phyloP scores from a whole-genome alignment of 106 monocot species.

The Dendrobium catenatum region DNA sequence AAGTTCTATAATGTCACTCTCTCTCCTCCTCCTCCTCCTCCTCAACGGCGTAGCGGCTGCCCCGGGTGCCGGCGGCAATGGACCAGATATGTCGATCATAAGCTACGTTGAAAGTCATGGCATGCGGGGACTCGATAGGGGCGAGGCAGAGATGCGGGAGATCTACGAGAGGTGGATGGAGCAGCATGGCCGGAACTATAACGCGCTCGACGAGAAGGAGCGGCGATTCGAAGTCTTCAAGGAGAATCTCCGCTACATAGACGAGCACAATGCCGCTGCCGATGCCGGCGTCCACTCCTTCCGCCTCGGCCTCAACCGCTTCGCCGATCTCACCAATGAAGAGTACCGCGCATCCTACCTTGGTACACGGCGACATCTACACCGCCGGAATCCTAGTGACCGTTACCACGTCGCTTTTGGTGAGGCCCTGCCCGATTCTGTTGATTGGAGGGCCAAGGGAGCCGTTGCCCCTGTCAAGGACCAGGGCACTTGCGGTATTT shows the following conservation, averaged over 20 bases:
- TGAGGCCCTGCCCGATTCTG: constrained; percentile 47
- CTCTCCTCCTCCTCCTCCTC: constrained; percentile 5
- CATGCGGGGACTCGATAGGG: constrained; percentile 19
- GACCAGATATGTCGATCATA: constrained; percentile 30
- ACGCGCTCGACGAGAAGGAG: constrained; percentile 35
- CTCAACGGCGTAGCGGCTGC: constrained; percentile 4
- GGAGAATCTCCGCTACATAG: constrained; percentile 69
- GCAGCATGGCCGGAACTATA: constrained; percentile 25
- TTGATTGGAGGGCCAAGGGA: constrained; percentile 79
- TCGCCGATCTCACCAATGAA: constrained; percentile 89
- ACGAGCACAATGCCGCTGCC: constrained; percentile 68
- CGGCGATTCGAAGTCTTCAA: constrained; percentile 65
- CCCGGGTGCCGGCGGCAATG: not conserved
- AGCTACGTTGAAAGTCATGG: constrained; percentile 18
- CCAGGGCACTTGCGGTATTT: constrained; percentile 77
- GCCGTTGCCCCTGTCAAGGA: constrained; percentile 67
- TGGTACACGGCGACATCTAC: constrained; percentile 15
- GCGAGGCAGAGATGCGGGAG: constrained; percentile 33
- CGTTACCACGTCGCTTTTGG: constrained; percentile 32
- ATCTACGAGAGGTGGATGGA: constrained; percentile 48
- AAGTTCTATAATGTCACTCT: not conserved
- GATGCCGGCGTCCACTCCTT: constrained; percentile 39
- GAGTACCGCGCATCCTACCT: constrained; percentile 59
- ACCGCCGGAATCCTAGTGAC: constrained; percentile 12
- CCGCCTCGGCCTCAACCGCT: constrained; percentile 62